A percentile compares a stretch with the other conserved stretches of the same genome.
phyloP scores from a whole-genome alignment of 2,329 filamentous ascomycete genomes.

The Aspergillus hortae region DNA sequence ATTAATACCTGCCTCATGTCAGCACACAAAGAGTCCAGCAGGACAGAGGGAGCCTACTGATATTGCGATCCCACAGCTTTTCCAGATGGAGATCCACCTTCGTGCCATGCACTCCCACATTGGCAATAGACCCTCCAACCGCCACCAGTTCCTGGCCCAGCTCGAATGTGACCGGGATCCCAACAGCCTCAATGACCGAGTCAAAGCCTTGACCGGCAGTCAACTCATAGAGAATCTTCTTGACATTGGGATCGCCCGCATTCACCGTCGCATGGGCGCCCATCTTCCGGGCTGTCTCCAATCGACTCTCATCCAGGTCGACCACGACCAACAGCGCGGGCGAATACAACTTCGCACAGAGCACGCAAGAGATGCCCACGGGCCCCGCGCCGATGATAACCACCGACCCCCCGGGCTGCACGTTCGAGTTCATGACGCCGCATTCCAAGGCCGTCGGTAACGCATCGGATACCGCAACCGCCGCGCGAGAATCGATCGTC shows the following conservation, averaged over 20 bases:
- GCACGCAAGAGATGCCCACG: slow-evolving; percentile 53
- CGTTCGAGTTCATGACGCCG: slow-evolving; percentile 50
- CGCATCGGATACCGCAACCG: slow-evolving; percentile 55
- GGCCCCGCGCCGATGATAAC: slow-evolving; percentile 56
- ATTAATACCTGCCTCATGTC: slow-evolving; percentile 15
- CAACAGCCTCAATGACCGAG: slow-evolving; percentile 57
- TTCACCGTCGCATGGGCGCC: slow-evolving; percentile 49
- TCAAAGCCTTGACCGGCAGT: slow-evolving; percentile 55
- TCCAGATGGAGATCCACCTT: slow-evolving; percentile 52
- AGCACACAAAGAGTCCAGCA: too few relatives aligned
- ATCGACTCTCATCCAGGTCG: slow-evolving; percentile 48
- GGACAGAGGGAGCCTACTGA: slow-evolving; percentile 34
- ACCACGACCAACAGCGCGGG: slow-evolving; percentile 51
- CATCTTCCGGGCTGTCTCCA: slow-evolving; percentile 46
- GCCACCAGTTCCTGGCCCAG: slow-evolving; percentile 54
- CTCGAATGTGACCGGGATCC: slow-evolving; percentile 51
- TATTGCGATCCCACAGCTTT: slow-evolving; percentile 53
- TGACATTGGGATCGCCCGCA: slow-evolving; percentile 31
- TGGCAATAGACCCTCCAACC: slow-evolving; percentile 53
- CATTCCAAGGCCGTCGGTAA: slow-evolving; percentile 57
- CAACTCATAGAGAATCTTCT: slow-evolving; percentile 37
- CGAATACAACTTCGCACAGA: slow-evolving; percentile 54
- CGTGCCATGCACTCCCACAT: slow-evolving; percentile 57
- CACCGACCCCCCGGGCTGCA: slow-evolving; percentile 51
- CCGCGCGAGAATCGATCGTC: slow-evolving; percentile 39